Base-by-base conservation (phyloP, 2,329 filamentous ascomycete species). In the Magnaporthiopsis incrustans region DNA sequence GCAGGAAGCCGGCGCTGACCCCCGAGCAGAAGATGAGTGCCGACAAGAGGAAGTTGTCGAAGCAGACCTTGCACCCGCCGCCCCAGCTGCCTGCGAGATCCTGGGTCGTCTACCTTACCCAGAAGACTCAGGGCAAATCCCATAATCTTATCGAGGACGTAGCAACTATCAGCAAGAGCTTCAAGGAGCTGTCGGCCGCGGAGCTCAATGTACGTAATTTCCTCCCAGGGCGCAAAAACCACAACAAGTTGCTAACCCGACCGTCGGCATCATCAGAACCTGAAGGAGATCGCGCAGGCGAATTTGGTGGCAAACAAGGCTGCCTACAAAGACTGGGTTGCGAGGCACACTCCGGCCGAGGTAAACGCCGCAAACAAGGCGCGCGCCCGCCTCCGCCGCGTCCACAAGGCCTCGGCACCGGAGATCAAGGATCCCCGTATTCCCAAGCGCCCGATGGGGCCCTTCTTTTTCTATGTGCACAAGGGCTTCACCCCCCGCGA, bases 301-400 rank as follows among this genome's bases (percentile, higher is more conserved):
- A 84, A 85, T 74, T 73, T 72, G 60, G 67, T 69, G 26, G 66
- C 68, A 68, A 83, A 83, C 69, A 68, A 72, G 11, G 74, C 71
- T 11, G 68, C 71, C 25, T 75, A 75, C 69, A 77, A 79, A 72
- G 72, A 75, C 22, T 86, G 83, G 83, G 71, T 85, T n/a, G 73
- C 79, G 65, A 73, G 71, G 33, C 70, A 79, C 68, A 71, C 77
- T 4, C 71, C 74, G 3, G 69, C 71, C 62, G 72, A 75, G 35
- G 79, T 85, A 63, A 66, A 70, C 60, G 66, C 72, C 2, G 82
- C 83, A 66, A 85, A 83, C 75, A 67, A 66, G 2, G 80, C 82
- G 27, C 84, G 84, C 64, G 67, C 59, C 10, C 66, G 66, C 32
- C 76, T 86, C 60, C 73, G 72, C 64, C 75, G 71, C 63, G 75